phyloP scores from a whole-genome alignment of 140 eudicot species.

The Cichorium intybus region DNA sequence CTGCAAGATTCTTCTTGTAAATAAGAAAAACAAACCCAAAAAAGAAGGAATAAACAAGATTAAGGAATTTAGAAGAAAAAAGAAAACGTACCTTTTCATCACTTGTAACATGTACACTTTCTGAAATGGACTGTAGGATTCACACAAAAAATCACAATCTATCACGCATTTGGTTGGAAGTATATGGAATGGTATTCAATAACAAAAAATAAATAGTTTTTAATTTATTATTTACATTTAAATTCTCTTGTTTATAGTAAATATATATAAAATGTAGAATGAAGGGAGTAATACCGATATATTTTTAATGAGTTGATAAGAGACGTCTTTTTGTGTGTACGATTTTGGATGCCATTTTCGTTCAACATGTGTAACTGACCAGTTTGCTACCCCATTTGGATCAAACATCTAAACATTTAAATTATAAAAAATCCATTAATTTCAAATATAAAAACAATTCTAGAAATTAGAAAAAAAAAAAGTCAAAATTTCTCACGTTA shows the following conservation, averaged over 20 bases:
- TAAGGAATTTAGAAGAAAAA: background rate
- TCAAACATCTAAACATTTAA: constrained; percentile 66
- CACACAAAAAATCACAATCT: background rate
- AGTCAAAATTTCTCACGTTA: constrained; percentile 43
- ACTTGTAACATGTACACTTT: constrained; percentile 80
- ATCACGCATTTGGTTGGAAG: no score
- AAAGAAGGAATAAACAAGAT: background rate
- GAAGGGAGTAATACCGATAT: constrained; percentile 79
- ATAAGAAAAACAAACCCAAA: background rate
- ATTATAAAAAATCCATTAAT: background rate
- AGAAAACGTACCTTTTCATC: constrained; percentile 47
- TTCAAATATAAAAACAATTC: background rate
- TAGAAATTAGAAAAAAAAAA: background rate
- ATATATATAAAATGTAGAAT: no score
- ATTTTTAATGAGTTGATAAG: constrained; percentile 59
- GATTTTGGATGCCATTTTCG: constrained; percentile 98
- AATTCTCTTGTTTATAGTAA: no score
- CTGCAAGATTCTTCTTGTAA: constrained; percentile 33
- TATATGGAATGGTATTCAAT: background rate
- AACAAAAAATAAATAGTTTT: no score
- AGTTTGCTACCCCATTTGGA: constrained; percentile 84
- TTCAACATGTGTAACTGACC: constrained; percentile 97
- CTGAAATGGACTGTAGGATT: constrained; percentile 60
- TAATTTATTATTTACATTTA: no score
- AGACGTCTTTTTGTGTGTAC: constrained; percentile 55